phyloP scores from a whole-genome alignment of 1,284 basidiomycete species.

The Melampsora larici-populina region DNA sequence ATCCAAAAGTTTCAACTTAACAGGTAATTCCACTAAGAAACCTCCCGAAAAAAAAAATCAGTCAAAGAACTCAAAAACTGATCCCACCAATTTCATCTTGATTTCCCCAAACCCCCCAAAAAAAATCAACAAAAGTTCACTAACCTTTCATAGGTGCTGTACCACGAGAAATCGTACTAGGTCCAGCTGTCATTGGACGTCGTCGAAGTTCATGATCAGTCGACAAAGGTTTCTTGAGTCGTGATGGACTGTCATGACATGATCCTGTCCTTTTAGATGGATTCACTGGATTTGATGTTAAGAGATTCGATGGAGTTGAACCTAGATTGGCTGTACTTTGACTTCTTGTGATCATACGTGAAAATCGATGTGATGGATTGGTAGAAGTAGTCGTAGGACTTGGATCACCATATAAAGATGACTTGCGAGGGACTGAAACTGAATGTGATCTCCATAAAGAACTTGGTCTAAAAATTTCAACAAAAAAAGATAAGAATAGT shows the following conservation, averaged over 20 bases:
- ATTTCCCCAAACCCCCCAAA: too few species aligned
- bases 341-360: not conserved
- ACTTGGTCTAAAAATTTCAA: not conserved
- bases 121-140: not conserved
- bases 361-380: not conserved
- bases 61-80: too few species aligned
- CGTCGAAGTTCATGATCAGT: not conserved
- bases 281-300: not conserved
- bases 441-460: conserved; percentile 20
- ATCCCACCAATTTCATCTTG: too few species aligned
- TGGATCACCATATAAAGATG: not conserved
- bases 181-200: not conserved
- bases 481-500: not conserved
- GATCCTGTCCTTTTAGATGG: not conserved
- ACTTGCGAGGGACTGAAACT: not conserved
- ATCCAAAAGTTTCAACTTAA: conserved; percentile 10
- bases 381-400: not conserved
- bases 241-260: not conserved
- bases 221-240: not conserved
- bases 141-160: conserved; percentile 1
- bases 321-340: not conserved
- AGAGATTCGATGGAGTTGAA: not conserved
- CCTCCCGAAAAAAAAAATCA: too few species aligned
- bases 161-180: not conserved
- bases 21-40: not conserved